Evolutionary conservation across 169 alveolate genomes (phyloP).

Genomic region (Eimeria tenella): DNA sequence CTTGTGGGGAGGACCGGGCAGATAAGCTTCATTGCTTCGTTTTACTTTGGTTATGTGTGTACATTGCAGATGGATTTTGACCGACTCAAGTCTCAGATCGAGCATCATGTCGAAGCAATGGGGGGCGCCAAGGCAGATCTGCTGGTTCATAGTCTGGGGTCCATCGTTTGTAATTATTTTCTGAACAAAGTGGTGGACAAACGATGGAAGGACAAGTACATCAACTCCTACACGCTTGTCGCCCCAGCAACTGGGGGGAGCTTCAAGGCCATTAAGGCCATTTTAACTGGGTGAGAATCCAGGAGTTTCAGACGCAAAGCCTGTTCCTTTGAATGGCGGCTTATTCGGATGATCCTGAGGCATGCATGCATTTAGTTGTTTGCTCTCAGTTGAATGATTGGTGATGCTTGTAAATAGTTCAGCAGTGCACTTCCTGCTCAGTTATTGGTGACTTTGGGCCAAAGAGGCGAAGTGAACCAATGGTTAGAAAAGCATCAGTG

Average conservation of each 20-base stretch:
- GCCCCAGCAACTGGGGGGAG: slow-evolving; percentile 77
- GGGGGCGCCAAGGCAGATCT: slow-evolving; percentile 64
- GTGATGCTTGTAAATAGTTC: background rate
- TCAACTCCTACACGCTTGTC: slow-evolving; percentile 61
- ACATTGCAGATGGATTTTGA: slow-evolving; percentile 47
- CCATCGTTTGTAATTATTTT: slow-evolving; percentile 60
- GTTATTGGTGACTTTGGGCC: no score
- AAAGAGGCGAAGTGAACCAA: no score
- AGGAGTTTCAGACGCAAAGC: background rate
- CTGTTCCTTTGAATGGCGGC: no score
- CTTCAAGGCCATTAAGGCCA: slow-evolving; percentile 75
- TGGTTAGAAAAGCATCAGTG: no score
- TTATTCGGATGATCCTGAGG: no score
- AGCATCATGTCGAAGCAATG: slow-evolving; percentile 55
- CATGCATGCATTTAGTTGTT: no score
- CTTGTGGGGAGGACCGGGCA: background rate
- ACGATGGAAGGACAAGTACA: slow-evolving; percentile 76
- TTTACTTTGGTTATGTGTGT: background rate
- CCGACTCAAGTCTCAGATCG: slow-evolving; percentile 61
- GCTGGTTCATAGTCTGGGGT: slow-evolving; percentile 66
- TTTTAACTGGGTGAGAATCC: slow-evolving; percentile 71
- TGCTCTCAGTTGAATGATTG: no score
- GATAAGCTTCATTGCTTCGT: no score
- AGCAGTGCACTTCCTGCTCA: background rate
- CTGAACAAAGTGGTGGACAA: slow-evolving; percentile 66